phyloP scores from a whole-genome alignment of 805 yeast species.

The Lachancea quebecensis region DNA sequence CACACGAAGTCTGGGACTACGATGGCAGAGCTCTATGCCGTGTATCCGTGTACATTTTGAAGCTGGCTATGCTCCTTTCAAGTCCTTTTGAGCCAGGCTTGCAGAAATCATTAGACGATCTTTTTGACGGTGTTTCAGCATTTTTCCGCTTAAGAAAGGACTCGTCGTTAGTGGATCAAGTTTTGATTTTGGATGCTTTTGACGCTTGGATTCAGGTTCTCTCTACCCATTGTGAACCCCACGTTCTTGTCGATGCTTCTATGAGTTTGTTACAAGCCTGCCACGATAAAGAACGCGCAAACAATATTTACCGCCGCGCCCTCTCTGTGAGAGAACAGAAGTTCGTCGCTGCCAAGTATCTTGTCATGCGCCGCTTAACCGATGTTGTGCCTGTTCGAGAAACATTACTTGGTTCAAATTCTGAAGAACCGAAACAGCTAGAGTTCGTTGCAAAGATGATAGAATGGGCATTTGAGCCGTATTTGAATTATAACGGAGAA shows the following conservation, averaged over 20 bases:
- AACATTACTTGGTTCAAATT: slow-evolving; percentile 11
- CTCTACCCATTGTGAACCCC: slow-evolving; percentile 14
- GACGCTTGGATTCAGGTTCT: slow-evolving; percentile 48
- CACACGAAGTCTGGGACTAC: slow-evolving; percentile 52
- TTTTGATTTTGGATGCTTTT: slow-evolving; percentile 51
- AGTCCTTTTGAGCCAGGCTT: slow-evolving; percentile 19
- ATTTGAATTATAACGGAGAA: slow-evolving; percentile 39
- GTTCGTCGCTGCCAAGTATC: slow-evolving; percentile 53
- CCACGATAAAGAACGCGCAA: slow-evolving; percentile 15
- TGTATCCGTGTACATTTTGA: slow-evolving; percentile 45
- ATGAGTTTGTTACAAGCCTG: slow-evolving; percentile 18
- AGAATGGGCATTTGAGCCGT: slow-evolving; percentile 53
- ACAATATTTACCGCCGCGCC: slow-evolving; percentile 7
- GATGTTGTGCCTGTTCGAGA: slow-evolving; percentile 29
- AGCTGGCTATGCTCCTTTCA: slow-evolving; percentile 32
- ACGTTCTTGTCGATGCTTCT: slow-evolving; percentile 15
- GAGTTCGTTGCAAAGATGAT: slow-evolving; percentile 42
- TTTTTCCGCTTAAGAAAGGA: slow-evolving; percentile 45
- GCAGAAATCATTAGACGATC: slow-evolving; percentile 24
- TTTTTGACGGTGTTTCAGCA: slow-evolving; percentile 31
- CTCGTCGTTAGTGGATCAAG: slow-evolving; percentile 52
- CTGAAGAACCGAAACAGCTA: slow-evolving; percentile 19
- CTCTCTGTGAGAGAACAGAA: slow-evolving; percentile 34
- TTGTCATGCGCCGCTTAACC: slow-evolving; percentile 52
- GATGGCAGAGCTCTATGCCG: slow-evolving; percentile 61